These are phyloP conservation scores for Fragaria ananassa DNA, from an alignment of 306 rosid genomes.

Conservation along the genomic window DNA sequence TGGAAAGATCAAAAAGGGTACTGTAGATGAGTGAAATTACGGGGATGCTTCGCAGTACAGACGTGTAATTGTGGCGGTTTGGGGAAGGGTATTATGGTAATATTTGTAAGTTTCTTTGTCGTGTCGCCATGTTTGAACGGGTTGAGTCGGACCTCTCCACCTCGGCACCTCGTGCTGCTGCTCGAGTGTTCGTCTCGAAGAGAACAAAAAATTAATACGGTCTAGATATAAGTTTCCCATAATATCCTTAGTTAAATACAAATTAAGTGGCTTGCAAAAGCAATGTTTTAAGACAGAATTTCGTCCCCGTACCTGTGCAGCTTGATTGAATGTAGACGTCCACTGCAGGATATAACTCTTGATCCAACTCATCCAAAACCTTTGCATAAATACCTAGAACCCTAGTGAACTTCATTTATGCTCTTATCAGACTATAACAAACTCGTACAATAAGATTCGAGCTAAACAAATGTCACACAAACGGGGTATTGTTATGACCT, in stretches of 20 bases:
- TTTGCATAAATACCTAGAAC: no score
- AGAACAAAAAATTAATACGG: background rate
- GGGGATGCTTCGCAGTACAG: background rate
- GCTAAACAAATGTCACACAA: no score
- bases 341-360: no score
- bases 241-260: background rate
- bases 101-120: background rate
- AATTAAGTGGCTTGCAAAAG: no score
- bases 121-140: slow-evolving; percentile 16
- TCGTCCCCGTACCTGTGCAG: no score
- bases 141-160: slow-evolving; percentile 21
- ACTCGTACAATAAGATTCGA: no score
- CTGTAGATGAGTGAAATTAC: slow-evolving; percentile 27
- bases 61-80: background rate
- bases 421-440: no score
- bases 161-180: slow-evolving; percentile 9
- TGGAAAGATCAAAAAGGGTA: slow-evolving; percentile 13
- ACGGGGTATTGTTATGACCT: no score
- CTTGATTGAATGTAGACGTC: no score
- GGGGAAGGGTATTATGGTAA: slow-evolving; percentile 28
- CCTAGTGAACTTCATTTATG: no score
- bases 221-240: background rate
- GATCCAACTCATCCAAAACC: no score
- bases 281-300: no score
- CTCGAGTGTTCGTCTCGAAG: background rate